These are phyloP conservation scores for Pythium phragmitis DNA, from an alignment of 352 stramenopile genomes.

Conservation along the genomic window DNA sequence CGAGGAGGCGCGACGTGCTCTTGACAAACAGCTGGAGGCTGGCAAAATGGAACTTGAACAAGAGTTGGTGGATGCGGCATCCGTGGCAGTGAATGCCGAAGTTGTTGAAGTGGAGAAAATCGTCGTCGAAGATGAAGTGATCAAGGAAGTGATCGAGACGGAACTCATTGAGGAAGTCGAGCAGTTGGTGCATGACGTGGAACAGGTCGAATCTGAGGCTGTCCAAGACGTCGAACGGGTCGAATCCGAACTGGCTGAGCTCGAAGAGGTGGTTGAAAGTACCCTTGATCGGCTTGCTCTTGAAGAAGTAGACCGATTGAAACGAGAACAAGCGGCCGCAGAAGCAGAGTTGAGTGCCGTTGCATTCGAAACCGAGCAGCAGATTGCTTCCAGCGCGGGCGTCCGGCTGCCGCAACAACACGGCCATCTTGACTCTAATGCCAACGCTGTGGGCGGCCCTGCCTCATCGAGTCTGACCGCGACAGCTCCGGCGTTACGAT, in stretches of 20 bases:
- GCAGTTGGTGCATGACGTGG: not conserved
- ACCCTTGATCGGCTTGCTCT: slow-evolving; percentile 1
- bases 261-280: not conserved
- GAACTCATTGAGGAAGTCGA: slow-evolving; percentile 6
- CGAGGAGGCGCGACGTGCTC: slow-evolving; percentile 3
- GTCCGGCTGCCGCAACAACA: not conserved
- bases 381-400: slow-evolving; percentile 6
- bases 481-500: not conserved
- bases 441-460: not conserved
- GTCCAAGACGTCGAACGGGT: not conserved
- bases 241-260: not conserved
- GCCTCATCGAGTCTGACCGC: not conserved
- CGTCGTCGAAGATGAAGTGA: slow-evolving; percentile 12
- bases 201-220: not conserved
- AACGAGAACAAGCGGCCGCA: not conserved
- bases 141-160: slow-evolving; percentile 9
- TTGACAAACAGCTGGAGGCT: slow-evolving; percentile 7
- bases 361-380: slow-evolving; percentile 1
- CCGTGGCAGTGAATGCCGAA: slow-evolving; percentile 11
- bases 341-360: not conserved
- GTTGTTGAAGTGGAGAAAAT: slow-evolving; percentile 7
- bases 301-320: slow-evolving; percentile 3
- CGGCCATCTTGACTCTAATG: not conserved
- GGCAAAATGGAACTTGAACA: slow-evolving; percentile 10
- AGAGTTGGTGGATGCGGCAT: slow-evolving; percentile 5